phyloP scores from a whole-genome alignment of 495 filamentous ascomycete species.

The Penicillium verhagenii region DNA sequence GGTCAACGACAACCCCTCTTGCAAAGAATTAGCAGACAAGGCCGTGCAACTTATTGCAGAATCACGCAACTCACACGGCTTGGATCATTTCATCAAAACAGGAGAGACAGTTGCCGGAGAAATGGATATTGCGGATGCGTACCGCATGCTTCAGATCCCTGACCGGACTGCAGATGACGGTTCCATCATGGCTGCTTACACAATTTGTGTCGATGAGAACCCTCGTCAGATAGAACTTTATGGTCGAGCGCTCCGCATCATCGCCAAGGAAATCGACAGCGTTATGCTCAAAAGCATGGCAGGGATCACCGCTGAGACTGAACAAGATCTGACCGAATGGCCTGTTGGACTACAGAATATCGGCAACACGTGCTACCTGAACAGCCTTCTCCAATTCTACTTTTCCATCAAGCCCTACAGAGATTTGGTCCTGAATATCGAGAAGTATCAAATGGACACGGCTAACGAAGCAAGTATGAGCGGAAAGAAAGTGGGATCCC shows the following conservation, averaged over 20 bases:
- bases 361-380: conserved; percentile 96
- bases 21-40: conserved; percentile 48
- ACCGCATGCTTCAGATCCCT: conserved; percentile 53
- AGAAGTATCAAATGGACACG: conserved; percentile 63
- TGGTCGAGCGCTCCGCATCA: conserved; percentile 47
- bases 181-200: conserved; percentile 51
- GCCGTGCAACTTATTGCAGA: conserved; percentile 59
- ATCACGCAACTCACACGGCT: conserved; percentile 49
- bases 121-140: conserved; percentile 59
- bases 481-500: conserved; percentile 64
- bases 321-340: conserved; percentile 46
- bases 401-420: conserved; percentile 83
- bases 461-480: conserved; percentile 54
- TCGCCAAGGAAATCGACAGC: conserved; percentile 50
- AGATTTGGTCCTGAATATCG: conserved; percentile 72
- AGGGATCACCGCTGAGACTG: conserved; percentile 32
- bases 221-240: conserved; percentile 49
- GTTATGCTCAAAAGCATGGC: conserved; percentile 38
- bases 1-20: conserved; percentile 47
- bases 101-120: conserved; percentile 51
- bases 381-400: conserved; percentile 94
- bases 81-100: conserved; percentile 55
- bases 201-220: conserved; percentile 48
- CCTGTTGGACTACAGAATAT: conserved; percentile 89
- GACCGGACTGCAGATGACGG: conserved; percentile 52